Evolutionary conservation across 192 early-diverging fungal species (phyloP).

Genomic region (Lunasporangiospora selenospora): DNA sequence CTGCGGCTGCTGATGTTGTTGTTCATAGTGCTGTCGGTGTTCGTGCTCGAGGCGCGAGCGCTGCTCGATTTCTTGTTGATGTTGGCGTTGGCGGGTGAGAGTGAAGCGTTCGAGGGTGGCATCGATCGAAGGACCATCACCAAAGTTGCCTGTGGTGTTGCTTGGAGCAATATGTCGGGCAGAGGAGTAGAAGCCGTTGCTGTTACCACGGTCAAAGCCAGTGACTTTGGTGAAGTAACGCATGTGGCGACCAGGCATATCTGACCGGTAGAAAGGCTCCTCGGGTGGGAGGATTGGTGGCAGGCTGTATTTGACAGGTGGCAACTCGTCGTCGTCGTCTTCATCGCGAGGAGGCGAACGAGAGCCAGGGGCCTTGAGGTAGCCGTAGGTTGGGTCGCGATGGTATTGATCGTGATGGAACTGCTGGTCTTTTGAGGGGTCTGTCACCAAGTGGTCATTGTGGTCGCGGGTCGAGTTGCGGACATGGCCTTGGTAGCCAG

Average conservation of each 20-base stretch:
- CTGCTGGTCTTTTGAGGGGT: slow-evolving; percentile 27
- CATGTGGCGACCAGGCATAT: slow-evolving; percentile 45
- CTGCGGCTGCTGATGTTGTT: slow-evolving; percentile 17
- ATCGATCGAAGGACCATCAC: slow-evolving; percentile 38
- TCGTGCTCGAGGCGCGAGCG: background rate
- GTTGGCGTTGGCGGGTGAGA: background rate
- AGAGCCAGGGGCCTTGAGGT: slow-evolving; percentile 18
- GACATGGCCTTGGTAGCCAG: slow-evolving; percentile 38
- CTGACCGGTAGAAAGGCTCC: slow-evolving; percentile 43
- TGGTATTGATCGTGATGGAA: slow-evolving; percentile 26
- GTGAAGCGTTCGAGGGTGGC: slow-evolving; percentile 24
- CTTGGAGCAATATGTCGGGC: slow-evolving; percentile 42
- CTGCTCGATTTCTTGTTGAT: slow-evolving; percentile 3
- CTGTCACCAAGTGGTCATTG: slow-evolving; percentile 36
- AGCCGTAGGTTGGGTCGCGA: slow-evolving; percentile 19
- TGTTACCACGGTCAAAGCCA: slow-evolving; percentile 39
- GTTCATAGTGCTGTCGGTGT: background rate
- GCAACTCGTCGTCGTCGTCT: background rate
- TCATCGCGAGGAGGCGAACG: slow-evolving; percentile 9
- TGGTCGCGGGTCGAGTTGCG: slow-evolving; percentile 45
- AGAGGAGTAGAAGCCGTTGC: slow-evolving; percentile 34
- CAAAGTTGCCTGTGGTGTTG: slow-evolving; percentile 45
- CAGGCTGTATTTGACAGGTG: slow-evolving; percentile 25
- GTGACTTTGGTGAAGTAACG: slow-evolving; percentile 46
- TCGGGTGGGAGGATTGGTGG: slow-evolving; percentile 35